Conservation (phyloP, 2,329 filamentous ascomycete genomes). For the Fusarium graminum region DNA sequence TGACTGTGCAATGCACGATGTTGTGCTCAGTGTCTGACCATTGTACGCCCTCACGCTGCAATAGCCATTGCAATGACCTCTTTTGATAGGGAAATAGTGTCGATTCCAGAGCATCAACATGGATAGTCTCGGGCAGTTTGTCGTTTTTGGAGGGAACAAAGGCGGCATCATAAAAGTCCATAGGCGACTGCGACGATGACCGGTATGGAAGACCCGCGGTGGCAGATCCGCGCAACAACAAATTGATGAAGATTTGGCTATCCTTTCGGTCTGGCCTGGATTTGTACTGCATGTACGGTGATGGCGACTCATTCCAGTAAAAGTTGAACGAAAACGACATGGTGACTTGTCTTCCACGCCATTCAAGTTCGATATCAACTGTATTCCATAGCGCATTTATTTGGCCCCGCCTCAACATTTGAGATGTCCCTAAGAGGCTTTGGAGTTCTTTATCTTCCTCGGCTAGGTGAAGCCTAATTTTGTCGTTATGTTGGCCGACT, state of each 20-base stretch:
- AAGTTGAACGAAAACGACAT: constrained; percentile 54
- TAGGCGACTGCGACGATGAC: constrained; percentile 57
- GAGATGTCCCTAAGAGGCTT: constrained; percentile 1
- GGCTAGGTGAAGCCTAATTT: constrained; percentile 43
- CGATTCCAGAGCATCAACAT: constrained; percentile 61
- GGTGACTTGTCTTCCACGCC: constrained; percentile 43
- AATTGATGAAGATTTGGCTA: constrained; percentile 55
- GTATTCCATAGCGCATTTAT: constrained; percentile 55
- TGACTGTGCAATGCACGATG: constrained; percentile 37
- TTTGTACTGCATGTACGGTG: constrained; percentile 51
- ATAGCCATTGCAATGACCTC: constrained; percentile 76
- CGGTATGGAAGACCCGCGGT: background rate
- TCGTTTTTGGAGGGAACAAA: constrained; percentile 68
- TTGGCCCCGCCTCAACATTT: background rate
- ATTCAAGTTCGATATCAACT: constrained; percentile 51
- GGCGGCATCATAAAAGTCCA: constrained; percentile 77
- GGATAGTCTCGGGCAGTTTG: constrained; percentile 54
- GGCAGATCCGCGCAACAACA: constrained; percentile 50
- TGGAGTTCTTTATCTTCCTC: constrained; percentile 40
- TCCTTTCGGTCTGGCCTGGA: constrained; percentile 48
- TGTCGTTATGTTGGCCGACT: constrained; percentile 13
- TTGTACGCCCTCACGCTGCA: constrained; percentile 72
- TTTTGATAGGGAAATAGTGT: constrained; percentile 79
- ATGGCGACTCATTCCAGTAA: constrained; percentile 59
- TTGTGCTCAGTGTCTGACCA: constrained; percentile 53